Conservation (phyloP, 352 stramenopile genomes). For the Globisporangium middletonii region DNA sequence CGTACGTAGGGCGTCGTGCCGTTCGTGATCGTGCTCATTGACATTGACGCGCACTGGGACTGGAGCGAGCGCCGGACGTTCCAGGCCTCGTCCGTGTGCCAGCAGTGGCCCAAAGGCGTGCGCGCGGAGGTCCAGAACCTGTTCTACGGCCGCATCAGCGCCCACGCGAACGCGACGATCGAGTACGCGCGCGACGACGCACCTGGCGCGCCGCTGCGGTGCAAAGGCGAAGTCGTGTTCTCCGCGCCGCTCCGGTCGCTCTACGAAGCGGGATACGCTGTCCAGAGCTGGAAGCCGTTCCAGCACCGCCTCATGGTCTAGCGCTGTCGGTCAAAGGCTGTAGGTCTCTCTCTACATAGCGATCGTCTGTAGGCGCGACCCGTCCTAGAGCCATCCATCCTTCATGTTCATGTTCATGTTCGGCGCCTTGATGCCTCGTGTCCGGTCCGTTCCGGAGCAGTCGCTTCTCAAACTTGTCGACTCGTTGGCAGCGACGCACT, state of each 20-base stretch:
- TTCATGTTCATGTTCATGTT: too few relatives aligned
- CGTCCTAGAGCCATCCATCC: neutral
- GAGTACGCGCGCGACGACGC: slow-evolving; percentile 4
- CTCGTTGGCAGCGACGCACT: too few relatives aligned
- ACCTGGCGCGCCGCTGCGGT: neutral
- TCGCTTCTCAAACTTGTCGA: too few relatives aligned
- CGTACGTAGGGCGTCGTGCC: slow-evolving; percentile 4
- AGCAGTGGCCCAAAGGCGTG: slow-evolving; percentile 11
- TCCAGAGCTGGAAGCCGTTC: slow-evolving; percentile 5
- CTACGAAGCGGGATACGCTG: slow-evolving; percentile 9
- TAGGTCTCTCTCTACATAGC: neutral
- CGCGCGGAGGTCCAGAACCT: slow-evolving; percentile 9
- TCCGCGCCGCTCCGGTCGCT: slow-evolving; percentile 6
- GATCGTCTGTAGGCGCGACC: neutral
- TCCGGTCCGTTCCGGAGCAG: too few relatives aligned
- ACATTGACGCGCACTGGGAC: slow-evolving; percentile 7
- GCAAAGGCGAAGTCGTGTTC: slow-evolving; percentile 14
- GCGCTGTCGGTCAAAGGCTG: neutral
- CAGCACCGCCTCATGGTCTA: slow-evolving; percentile 10
- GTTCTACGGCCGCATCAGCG: slow-evolving; percentile 7
- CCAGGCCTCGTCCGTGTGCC: slow-evolving; percentile 9
- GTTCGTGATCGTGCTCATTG: slow-evolving; percentile 9
- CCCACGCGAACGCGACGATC: slow-evolving; percentile 6
- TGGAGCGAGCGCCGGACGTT: slow-evolving; percentile 8
- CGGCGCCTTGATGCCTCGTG: too few relatives aligned